These are phyloP conservation scores for Halophytophthora polymorphica DNA, from an alignment of 352 stramenopile genomes.

Conservation along the genomic window DNA sequence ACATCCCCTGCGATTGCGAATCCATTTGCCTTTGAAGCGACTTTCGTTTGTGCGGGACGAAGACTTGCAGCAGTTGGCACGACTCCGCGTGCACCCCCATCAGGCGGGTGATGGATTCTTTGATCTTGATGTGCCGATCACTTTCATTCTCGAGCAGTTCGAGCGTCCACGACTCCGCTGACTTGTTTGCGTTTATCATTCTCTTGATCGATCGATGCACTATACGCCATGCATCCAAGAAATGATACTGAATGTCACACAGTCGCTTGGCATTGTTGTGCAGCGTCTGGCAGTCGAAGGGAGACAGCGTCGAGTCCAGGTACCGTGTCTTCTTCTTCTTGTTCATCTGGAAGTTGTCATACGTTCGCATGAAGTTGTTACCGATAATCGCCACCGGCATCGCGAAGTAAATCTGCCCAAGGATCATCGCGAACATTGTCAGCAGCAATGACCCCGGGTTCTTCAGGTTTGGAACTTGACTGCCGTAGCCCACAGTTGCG, in stretches of 20 bases:
- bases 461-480: slow-evolving; percentile 54
- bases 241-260: slow-evolving; percentile 60
- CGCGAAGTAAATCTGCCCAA: slow-evolving; percentile 74
- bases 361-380: slow-evolving; percentile 64
- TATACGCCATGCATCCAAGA: slow-evolving; percentile 43
- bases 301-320: slow-evolving; percentile 44
- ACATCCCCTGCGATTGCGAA: slow-evolving; percentile 20
- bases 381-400: slow-evolving; percentile 80
- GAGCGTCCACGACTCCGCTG: slow-evolving; percentile 13
- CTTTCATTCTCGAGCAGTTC: slow-evolving; percentile 30
- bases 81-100: slow-evolving; percentile 40
- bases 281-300: slow-evolving; percentile 48
- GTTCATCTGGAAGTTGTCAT: slow-evolving; percentile 59
- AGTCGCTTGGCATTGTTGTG: slow-evolving; percentile 48
- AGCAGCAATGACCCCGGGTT: slow-evolving; percentile 52
- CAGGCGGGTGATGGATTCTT: slow-evolving; percentile 37
- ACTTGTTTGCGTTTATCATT: slow-evolving; percentile 20
- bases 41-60: slow-evolving; percentile 55
- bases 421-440: slow-evolving; percentile 66
- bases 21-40: not conserved
- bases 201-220: slow-evolving; percentile 44
- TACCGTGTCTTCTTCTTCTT: slow-evolving; percentile 49
- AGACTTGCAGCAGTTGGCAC: slow-evolving; percentile 21
- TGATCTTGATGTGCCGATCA: slow-evolving; percentile 39
- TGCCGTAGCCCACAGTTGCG: slow-evolving; percentile 73